phyloP scores from a whole-genome alignment of 768 basidiomycete genomes.

The Cubamyces sp. region DNA sequence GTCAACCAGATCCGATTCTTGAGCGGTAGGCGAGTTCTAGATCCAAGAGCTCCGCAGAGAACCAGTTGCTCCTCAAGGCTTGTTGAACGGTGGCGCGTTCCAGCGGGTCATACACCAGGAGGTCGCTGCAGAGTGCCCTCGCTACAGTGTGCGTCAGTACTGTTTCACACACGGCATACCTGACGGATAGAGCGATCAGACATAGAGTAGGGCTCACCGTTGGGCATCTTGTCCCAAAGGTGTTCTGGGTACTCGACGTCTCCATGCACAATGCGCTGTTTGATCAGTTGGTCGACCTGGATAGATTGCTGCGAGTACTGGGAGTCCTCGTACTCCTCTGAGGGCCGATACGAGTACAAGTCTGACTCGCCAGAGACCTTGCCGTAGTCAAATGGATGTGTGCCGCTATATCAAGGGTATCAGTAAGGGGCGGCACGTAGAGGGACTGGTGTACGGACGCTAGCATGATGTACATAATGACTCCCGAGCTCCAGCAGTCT shows the following conservation, averaged over 20 bases:
- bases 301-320: slow-evolving; percentile 46
- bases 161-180: too few relatives aligned
- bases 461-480: slow-evolving; percentile 83
- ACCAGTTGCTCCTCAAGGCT: slow-evolving; percentile 71
- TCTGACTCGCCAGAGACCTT: slow-evolving; percentile 30
- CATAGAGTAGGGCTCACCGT: slow-evolving; percentile 49
- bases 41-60: slow-evolving; percentile 60
- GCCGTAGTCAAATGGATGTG: slow-evolving; percentile 77
- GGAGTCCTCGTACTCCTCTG: slow-evolving; percentile 27
- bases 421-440: too few relatives aligned
- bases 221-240: slow-evolving; percentile 58
- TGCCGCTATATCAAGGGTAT: slow-evolving; percentile 50
- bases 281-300: slow-evolving; percentile 61
- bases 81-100: slow-evolving; percentile 64
- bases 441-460: slow-evolving; percentile 52
- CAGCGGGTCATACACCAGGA: slow-evolving; percentile 61
- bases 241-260: slow-evolving; percentile 56
- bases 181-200: too few relatives aligned
- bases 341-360: slow-evolving; percentile 26
- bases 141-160: slow-evolving; percentile 44
- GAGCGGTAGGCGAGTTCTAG: slow-evolving; percentile 64
- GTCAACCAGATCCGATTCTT: slow-evolving; percentile 43
- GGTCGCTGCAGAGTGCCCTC: slow-evolving; percentile 55
- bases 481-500: slow-evolving; percentile 88
- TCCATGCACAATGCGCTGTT: slow-evolving; percentile 69